These are phyloP conservation scores for Phlebiopsis flavidoalba DNA, from an alignment of 768 basidiomycete genomes.

Conservation along the genomic window DNA sequence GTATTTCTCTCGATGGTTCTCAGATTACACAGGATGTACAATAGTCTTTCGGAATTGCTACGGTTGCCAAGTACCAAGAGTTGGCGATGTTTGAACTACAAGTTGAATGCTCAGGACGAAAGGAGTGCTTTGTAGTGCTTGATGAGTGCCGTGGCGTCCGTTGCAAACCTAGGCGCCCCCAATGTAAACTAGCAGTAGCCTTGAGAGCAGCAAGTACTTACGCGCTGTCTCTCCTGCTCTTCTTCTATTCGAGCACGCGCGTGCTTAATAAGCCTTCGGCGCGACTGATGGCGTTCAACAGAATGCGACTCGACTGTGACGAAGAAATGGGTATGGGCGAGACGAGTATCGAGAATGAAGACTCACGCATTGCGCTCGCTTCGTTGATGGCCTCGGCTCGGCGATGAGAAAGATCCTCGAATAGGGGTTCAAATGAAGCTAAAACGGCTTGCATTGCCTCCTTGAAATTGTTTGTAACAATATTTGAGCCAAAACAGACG, in stretches of 20 bases:
- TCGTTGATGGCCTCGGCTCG: conserved; percentile 27
- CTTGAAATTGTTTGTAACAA: conserved; percentile 1
- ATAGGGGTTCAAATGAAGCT: conserved; percentile 17
- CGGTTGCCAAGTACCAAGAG: too few relatives aligned
- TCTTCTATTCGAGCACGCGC: conserved; percentile 31
- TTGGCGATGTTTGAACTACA: neutral
- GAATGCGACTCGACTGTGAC: conserved; percentile 28
- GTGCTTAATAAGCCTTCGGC: conserved; percentile 28
- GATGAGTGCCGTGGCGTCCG: conserved; percentile 34
- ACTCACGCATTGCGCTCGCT: conserved; percentile 30
- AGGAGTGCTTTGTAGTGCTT: conserved; percentile 37
- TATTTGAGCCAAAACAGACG: neutral
- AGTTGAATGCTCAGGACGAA: conserved; percentile 6
- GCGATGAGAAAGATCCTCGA: conserved; percentile 29
- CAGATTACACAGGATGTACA: too few relatives aligned
- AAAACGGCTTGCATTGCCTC: conserved; percentile 17
- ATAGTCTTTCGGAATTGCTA: too few relatives aligned
- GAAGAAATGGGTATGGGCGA: neutral
- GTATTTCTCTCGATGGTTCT: neutral
- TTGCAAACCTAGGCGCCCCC: conserved; percentile 19
- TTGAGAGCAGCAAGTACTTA: conserved; percentile 4
- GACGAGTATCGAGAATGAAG: neutral
- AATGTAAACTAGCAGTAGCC: neutral
- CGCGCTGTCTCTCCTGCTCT: conserved; percentile 34
- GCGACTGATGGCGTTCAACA: conserved; percentile 27